Base-by-base conservation (phyloP, 257 asterid species). In the Coffea eugenioides region DNA sequence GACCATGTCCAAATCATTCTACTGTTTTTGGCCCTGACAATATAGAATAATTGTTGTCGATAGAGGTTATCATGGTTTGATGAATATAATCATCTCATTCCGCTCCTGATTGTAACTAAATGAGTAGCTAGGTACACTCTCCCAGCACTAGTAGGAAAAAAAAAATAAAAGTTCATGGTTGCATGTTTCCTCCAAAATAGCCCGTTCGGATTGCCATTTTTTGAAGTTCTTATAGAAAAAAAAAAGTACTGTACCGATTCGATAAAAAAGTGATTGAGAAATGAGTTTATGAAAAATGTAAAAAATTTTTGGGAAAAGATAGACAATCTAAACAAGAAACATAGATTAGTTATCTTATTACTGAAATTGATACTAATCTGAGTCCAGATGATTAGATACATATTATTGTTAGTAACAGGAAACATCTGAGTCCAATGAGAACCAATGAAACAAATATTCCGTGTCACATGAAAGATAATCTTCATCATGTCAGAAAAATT, bases 1-100 rank as follows among this genome's bases (percentile, higher is more conserved):
- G n/a, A 75, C 11, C 70, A 4, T 75, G 79, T 75, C 43, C 78
- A 36, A 57, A 59, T 75, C 78, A 27, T 75, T 57, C 39, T 59
- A 75, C 79, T 52, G 57, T 39, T 59, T 43, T 43, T 3, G 43
- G 3, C 34, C 20, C 41, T 21, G 78, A 57, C 20, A 56, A 54
- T 34, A 51, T 56, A 18, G 78, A 34, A 74, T 56, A 68, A 74
- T 56, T 56, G 36, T 12, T 75, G 79, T 59, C 45, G 23, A 74
- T 18, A 9, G 65, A 36, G 23, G 21, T 56, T 46, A 75, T 14
- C 18, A 36, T 75, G 70, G 41, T 23, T 75, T 54, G 48, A 64
- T 59, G 70, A 75, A 75, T 73, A 36, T 9, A 74, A 39, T 56
- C 68, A 36, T 74, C 34, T 31, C 45, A 31, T 65, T 9, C 69